Evolutionary conservation across 2,329 filamentous ascomycete species (phyloP).

Genomic region (Fusarium robinianum): DNA sequence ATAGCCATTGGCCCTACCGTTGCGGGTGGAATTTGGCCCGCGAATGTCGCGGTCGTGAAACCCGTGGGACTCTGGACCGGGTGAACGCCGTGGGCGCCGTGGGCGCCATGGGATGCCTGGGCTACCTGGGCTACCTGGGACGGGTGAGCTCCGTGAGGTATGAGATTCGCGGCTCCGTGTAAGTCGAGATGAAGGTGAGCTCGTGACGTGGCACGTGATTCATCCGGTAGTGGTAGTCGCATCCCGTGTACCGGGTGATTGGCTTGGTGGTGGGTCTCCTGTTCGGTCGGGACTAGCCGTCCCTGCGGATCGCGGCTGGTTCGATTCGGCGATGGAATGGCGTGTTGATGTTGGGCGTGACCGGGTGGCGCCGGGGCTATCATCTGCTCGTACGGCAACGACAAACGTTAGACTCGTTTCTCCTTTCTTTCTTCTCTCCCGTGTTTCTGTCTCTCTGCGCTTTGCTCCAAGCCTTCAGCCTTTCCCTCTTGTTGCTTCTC

Average conservation of each 20-base stretch:
- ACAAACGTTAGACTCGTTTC: constrained; percentile 28
- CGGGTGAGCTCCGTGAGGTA: constrained; percentile 9
- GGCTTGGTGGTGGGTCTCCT: constrained; percentile 28
- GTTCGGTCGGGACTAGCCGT: constrained; percentile 32
- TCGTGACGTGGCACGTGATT: constrained; percentile 32
- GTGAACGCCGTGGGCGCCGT: constrained; percentile 16
- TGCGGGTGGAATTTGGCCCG: constrained; percentile 20
- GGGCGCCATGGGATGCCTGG: constrained; percentile 6
- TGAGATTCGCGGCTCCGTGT: constrained; percentile 14
- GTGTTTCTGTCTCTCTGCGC: constrained; percentile 7
- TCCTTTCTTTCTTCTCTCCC: constrained; percentile 13
- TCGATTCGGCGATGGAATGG: constrained; percentile 37
- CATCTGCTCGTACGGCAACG: constrained; percentile 28
- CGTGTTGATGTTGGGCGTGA: constrained; percentile 36
- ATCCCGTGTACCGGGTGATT: constrained; percentile 26
- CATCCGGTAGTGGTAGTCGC: constrained; percentile 25
- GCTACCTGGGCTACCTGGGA: neutral
- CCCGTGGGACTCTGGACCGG: constrained; percentile 21
- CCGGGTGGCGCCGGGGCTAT: constrained; percentile 32
- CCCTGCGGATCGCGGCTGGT: constrained; percentile 33
- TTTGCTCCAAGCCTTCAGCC: neutral
- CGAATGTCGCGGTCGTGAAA: constrained; percentile 18
- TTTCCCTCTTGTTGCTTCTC: neutral
- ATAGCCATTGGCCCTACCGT: constrained; percentile 25
- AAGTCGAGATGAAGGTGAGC: constrained; percentile 28